A percentile compares a stretch with the other conserved stretches of the same genome.
Conservation (phyloP, 2,329 filamentous ascomycete species). For the Penicillium concentricum region DNA sequence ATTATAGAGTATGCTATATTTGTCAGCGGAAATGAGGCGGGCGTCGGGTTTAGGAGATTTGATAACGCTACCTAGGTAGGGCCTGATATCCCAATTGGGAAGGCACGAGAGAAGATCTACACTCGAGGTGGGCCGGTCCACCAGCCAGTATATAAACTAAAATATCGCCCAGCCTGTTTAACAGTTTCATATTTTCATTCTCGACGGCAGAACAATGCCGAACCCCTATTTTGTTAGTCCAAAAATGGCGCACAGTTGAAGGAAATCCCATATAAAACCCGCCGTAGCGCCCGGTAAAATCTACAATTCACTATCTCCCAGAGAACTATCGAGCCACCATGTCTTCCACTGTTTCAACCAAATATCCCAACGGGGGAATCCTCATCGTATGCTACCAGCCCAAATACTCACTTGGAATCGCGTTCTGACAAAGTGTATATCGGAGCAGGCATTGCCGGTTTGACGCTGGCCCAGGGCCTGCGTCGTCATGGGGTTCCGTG, state of each 20-base stretch:
- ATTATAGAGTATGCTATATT: no score
- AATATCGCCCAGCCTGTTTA: neutral
- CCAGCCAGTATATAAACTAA: neutral
- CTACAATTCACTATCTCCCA: neutral
- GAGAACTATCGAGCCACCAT: neutral
- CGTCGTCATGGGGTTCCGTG: constrained; percentile 1
- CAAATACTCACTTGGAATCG: neutral
- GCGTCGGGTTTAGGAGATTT: no score
- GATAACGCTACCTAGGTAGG: no score
- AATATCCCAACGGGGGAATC: neutral
- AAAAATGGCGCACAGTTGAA: neutral
- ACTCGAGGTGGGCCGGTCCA: neutral
- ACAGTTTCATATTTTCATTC: neutral
- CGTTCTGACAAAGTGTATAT: neutral
- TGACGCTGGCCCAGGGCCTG: constrained; percentile 11
- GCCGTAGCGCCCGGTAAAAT: neutral
- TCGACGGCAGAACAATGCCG: neutral
- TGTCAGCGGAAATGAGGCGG: no score
- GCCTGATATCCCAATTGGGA: neutral
- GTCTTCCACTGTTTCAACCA: neutral
- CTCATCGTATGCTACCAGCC: neutral
- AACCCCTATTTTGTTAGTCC: neutral
- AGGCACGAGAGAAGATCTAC: neutral
- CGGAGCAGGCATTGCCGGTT: constrained; percentile 10
- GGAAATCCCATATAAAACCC: neutral